These are phyloP conservation scores for Amylostereum areolatum DNA, from an alignment of 1,284 basidiomycete species.

Conservation along the genomic window DNA sequence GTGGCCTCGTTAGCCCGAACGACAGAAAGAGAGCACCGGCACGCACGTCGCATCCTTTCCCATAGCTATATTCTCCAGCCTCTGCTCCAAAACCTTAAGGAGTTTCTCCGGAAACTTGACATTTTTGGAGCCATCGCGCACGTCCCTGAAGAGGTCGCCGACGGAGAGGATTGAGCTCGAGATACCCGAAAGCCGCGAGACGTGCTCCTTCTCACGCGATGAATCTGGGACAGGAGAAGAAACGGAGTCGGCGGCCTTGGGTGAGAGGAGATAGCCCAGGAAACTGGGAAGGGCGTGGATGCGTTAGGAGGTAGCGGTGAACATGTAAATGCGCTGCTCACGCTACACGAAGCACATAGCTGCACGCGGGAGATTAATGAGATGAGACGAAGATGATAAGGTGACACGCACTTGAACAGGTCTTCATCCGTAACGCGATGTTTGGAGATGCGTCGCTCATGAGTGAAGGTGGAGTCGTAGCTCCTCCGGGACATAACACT, in stretches of 20 bases:
- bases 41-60: constrained; percentile 82
- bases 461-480: constrained; percentile 46
- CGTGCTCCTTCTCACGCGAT: constrained; percentile 53
- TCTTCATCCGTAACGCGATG: constrained; percentile 76
- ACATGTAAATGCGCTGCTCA: constrained; percentile 33
- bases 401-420: constrained; percentile 63
- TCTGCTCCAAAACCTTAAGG: constrained; percentile 81
- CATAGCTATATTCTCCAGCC: constrained; percentile 86
- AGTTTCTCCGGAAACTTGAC: constrained; percentile 92
- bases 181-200: constrained; percentile 58
- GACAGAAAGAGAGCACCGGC: neutral
- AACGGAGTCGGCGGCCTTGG: constrained; percentile 43
- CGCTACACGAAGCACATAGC: constrained; percentile 76
- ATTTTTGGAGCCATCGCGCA: constrained; percentile 69
- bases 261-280: constrained; percentile 62
- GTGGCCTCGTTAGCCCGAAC: neutral
- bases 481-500: constrained; percentile 56
- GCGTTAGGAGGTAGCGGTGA: constrained; percentile 10
- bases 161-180: constrained; percentile 72
- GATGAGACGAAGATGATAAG: constrained; percentile 5
- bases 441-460: constrained; percentile 66
- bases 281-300: constrained; percentile 35
- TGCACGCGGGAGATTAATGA: constrained; percentile 21
- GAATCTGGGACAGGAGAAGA: constrained; percentile 32
- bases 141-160: constrained; percentile 77